These are phyloP conservation scores for Alternaria sp. DNA, from an alignment of 2,329 filamentous ascomycete genomes.

Conservation along the genomic window DNA sequence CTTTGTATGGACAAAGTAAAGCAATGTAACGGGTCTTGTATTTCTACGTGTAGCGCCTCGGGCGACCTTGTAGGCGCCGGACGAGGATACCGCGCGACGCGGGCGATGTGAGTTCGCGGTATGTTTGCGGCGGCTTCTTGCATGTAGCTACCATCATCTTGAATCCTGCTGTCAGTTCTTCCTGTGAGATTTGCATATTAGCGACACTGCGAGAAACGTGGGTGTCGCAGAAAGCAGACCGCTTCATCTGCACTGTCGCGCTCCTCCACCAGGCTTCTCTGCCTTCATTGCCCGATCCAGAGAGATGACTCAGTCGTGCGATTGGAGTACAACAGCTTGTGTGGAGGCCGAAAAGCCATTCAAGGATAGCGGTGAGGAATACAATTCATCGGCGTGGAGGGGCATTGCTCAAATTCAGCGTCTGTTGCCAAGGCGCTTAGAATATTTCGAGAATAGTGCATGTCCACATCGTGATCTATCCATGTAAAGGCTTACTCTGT, in stretches of 20 bases:
- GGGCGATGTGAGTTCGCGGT: slow-evolving; percentile 18
- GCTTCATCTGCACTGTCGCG: slow-evolving; percentile 10
- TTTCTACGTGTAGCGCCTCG: slow-evolving; percentile 37
- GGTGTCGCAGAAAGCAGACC: slow-evolving; percentile 17
- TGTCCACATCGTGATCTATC: neutral
- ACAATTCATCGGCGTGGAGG: slow-evolving; percentile 8
- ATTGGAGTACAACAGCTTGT: neutral
- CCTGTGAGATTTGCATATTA: slow-evolving; percentile 22
- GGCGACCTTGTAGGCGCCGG: slow-evolving; percentile 36
- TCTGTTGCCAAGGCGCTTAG: slow-evolving; percentile 6
- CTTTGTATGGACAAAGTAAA: neutral
- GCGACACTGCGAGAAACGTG: slow-evolving; percentile 19
- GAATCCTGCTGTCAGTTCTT: neutral
- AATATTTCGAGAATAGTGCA: neutral
- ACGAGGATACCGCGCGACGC: slow-evolving; percentile 18
- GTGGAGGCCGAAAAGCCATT: slow-evolving; percentile 1
- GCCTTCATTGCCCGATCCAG: neutral
- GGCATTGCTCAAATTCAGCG: slow-evolving; percentile 10
- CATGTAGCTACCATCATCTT: neutral
- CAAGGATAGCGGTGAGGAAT: slow-evolving; percentile 18
- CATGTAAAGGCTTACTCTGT: neutral
- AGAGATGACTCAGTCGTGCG: neutral
- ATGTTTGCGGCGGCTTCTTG: slow-evolving; percentile 12
- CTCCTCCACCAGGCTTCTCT: slow-evolving; percentile 8
- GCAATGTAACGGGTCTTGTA: slow-evolving; percentile 32